Percentiles rank a stretch among this genome's conserved stretches.
Conservation (phyloP, 345 rosid species). For the Erucastrum elatum region DNA sequence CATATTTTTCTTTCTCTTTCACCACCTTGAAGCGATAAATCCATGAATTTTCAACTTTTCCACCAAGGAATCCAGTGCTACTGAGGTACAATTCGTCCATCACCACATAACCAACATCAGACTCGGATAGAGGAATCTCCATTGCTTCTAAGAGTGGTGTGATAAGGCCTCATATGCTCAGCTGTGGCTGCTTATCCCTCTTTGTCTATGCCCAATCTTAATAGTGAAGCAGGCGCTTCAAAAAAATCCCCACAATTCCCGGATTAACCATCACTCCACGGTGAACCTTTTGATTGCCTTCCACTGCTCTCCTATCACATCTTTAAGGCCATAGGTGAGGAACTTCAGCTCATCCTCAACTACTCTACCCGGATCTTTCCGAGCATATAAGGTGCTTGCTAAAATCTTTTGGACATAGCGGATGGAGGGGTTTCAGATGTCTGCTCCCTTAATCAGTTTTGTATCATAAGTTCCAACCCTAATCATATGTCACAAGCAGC, state of each 20-base stretch:
- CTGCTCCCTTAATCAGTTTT: background rate
- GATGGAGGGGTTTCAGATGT: background rate
- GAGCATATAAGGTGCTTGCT: background rate
- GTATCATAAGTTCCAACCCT: background rate
- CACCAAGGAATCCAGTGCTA: background rate
- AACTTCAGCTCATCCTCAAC: background rate
- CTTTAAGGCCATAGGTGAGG: background rate
- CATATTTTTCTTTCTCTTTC: no score
- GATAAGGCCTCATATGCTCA: background rate
- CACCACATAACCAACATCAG: background rate
- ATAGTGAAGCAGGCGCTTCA: background rate
- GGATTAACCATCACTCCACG: background rate
- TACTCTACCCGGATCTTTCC: background rate
- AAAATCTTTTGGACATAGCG: background rate
- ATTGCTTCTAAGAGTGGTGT: background rate
- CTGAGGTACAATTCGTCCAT: background rate
- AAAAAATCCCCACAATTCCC: background rate
- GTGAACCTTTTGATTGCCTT: no score
- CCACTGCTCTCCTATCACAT: background rate
- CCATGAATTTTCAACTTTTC: no score
- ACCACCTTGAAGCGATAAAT: no score
- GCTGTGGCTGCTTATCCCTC: background rate
- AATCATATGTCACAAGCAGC: background rate
- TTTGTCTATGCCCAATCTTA: background rate
- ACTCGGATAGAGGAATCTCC: background rate